Percentiles rank a stretch among this genome's conserved stretches.
These are phyloP conservation scores for Posidonia australis DNA, from an alignment of 106 monocot species.

Conservation along the genomic window DNA sequence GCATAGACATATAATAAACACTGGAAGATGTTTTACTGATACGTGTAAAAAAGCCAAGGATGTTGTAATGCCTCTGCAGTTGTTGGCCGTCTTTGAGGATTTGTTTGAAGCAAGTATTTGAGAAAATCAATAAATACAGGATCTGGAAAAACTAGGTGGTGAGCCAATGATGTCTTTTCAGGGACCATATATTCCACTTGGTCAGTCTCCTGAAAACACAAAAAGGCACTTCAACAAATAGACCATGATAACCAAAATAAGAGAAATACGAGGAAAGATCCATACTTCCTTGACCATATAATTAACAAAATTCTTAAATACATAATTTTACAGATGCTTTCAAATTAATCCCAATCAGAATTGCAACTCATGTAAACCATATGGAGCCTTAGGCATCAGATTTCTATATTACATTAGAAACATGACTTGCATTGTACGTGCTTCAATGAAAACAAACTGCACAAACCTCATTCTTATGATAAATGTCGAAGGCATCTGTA, in stretches of 20 bases:
- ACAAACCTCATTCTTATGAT: constrained; percentile 64
- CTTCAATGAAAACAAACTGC: not conserved
- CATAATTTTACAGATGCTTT: too few relatives aligned
- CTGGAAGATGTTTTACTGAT: constrained; percentile 15
- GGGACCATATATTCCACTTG: constrained; percentile 65
- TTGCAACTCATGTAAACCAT: not conserved
- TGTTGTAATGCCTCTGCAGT: constrained; percentile 66
- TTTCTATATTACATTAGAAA: not conserved
- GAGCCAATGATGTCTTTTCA: constrained; percentile 44
- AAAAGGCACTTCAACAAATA: not conserved
- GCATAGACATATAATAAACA: not conserved
- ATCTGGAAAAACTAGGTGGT: constrained; percentile 54
- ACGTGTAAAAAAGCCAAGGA: constrained; percentile 57
- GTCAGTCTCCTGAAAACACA: constrained; percentile 47
- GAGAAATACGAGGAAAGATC: not conserved
- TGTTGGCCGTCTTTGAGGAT: constrained; percentile 62
- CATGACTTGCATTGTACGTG: not conserved
- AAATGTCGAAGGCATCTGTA: constrained; percentile 60
- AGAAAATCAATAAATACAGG: constrained; percentile 60
- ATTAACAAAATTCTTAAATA: too few relatives aligned
- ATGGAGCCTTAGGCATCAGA: not conserved
- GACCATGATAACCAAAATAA: too few relatives aligned
- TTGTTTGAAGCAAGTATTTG: constrained; percentile 53
- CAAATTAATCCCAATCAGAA: too few relatives aligned
- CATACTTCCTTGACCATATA: not conserved